Base-by-base conservation (phyloP, 2,329 filamentous ascomycete genomes). In the Colletotrichum filicis region DNA sequence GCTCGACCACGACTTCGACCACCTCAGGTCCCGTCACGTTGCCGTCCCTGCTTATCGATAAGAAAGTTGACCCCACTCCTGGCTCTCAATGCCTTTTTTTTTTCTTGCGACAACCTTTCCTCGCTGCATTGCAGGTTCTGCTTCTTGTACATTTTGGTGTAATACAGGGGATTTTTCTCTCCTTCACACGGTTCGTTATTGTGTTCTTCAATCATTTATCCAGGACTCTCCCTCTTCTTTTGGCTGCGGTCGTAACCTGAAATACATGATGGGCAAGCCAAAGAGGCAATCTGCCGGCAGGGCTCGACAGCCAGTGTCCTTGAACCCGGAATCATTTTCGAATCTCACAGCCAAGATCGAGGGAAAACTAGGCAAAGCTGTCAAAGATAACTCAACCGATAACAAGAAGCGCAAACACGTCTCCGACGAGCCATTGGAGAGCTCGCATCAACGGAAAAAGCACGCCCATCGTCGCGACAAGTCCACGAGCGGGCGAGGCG, bases 271-370 rank as follows among this genome's bases (percentile, higher is more conserved):
- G 71, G 69, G 60, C 16, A 74, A 73, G 42, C n/a, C 46, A 9
- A 73, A 73, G 55, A 61, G 56, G 37, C 60, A 61, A 16, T 52
- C 67, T 12, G 24, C 49, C 22, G 61, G 60, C 46, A 58, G 46
- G 14, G 58, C 9, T 58, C 32, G 49, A 11, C 60, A 12, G 22
- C 22, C 60, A 73, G 62, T 60, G 61, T 62, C 30, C 16, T 87
- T 92, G 73, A 85, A 90, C 74, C 85, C 88, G 73, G 81, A 83
- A 49, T 83, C 88, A 6, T 80, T 92, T 69, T 84, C 84, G 8
- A 83, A 87, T 72, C 79, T 92, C 77, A 91, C 89, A 5, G 85
- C 86, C 42, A 88, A 86, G 78, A 89, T 92, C 74, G 88, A 91
- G 76, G 83, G 87, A 76, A 85, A 84, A 67, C 83, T 92, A 52